Conservation (phyloP, 2,329 filamentous ascomycete genomes). For the Nemania sp. region DNA sequence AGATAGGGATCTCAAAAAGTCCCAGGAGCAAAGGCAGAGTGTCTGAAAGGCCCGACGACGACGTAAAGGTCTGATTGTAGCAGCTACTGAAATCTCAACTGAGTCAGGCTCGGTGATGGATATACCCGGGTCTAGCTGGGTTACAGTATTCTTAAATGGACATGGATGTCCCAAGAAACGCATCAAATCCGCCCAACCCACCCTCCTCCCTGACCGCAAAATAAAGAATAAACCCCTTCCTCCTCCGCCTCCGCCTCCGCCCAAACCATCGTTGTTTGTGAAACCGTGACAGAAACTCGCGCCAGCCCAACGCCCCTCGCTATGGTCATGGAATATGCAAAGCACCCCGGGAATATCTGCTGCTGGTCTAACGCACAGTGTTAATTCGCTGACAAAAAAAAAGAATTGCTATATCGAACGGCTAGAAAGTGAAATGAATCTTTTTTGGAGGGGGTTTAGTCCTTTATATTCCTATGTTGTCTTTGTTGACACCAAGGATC, state of each 20-base stretch:
- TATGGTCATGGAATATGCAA: constrained; percentile 17
- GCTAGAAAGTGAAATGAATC: background rate
- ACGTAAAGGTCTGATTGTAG: background rate
- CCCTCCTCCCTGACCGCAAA: too few relatives aligned
- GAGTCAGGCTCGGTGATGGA: background rate
- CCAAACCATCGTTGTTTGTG: constrained; percentile 3
- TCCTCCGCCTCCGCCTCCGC: too few relatives aligned
- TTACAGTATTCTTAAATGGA: background rate
- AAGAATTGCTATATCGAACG: background rate
- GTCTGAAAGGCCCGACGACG: background rate
- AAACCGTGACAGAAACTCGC: background rate
- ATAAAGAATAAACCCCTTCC: constrained; percentile 6
- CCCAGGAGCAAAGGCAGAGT: too few relatives aligned
- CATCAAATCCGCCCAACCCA: constrained; percentile 1
- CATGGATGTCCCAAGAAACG: constrained; percentile 9
- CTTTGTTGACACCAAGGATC: constrained; percentile 37
- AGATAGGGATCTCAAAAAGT: too few relatives aligned
- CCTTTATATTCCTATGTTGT: constrained; percentile 17
- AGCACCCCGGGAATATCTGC: constrained; percentile 9
- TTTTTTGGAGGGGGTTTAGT: background rate
- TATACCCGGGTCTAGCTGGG: background rate
- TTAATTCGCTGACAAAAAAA: background rate
- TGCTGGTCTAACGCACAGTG: constrained; percentile 2
- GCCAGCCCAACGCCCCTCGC: constrained; percentile 27
- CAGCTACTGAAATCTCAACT: background rate